Base-by-base conservation (phyloP, 352 stramenopile species). In the Phytophthora capsici region DNA sequence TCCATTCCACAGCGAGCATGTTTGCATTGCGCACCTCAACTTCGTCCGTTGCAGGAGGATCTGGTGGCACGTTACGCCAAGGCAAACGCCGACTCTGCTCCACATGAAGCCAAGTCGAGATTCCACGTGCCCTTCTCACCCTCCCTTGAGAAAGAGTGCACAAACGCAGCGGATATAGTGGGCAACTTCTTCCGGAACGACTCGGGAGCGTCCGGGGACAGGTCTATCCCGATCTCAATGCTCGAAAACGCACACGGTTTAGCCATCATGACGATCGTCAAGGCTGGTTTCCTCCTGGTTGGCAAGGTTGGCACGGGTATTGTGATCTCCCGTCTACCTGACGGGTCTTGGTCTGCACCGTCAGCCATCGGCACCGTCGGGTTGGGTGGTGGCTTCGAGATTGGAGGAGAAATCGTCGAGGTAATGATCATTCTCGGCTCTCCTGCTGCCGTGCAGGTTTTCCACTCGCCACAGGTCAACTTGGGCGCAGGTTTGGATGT, bases 371-470 rank as follows among this genome's bases (percentile, higher is more conserved):
- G 88, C 14, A 90, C 91, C 0, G 70, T 84, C 6, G 91, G 91
- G 9, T 57, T 97, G 17, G 81, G 80, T 40, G 73, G 73, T 74
- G 91, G 92, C 56, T 90, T 89, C 10, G 56, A 98, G 45, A 75
- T 97, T 16, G 93, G 93, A 22, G 91, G 88, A 19, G 90, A 98
- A 68, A 70, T 98, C 23, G 88, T 92, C 2, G 92, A 98, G 70
- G 82, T 98, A 47, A 80, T 98, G 38, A 96, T 98, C 74, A 83
- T 98, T 50, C 65, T 98, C 6, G 95, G 95, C 64, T 96, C 82
- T 1, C 82, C 90, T 28, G 77, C 77, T 7, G 87, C 93, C 0
- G 89, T 98, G 7, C 59, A 96, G 52, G 76, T 97, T 9, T 93
- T 97, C 59, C 74, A 92, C 73, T 69, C 85, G 71, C 66, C 82